Base-by-base conservation (phyloP, 2,329 filamentous ascomycete genomes). In the Xylaria sp. region DNA sequence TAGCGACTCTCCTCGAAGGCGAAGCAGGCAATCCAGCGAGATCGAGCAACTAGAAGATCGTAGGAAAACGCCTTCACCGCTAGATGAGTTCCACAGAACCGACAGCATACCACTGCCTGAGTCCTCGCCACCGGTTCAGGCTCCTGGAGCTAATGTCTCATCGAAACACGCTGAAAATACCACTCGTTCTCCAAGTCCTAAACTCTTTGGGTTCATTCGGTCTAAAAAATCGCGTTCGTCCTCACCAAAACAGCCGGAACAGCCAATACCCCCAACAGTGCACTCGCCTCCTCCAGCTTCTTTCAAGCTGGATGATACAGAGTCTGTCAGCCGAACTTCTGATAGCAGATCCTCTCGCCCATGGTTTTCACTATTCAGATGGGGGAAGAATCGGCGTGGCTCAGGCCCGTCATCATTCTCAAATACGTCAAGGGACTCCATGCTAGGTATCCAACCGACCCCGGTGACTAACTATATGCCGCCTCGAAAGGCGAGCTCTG, bases 351-450 rank as follows among this genome's bases (percentile, higher is more conserved):
- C 78, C 37, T 83, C 81, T 63, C 80, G 78, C 15, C 86, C 91
- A 0, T 92, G 94, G 84, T 88, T 90, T 3, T 90, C 92, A 0
- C 88, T 98, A 44, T 93, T 98, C 81, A 89, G 88, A 75, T 91
- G 91, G 79, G 88, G 88, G 34, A 84, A 88, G 84, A 85, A 84
- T 79, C 84, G 87, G 82, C 80, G 89, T 80, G 77, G 83, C 77
- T 81, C 87, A 78, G 86, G 79, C 2, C 87, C 91, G 3, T 92
- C 93, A 0, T 94, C 94, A n/a, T 96, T 97, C 78, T 94, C 94
- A 4, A 97, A 97, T 76, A 93, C 94, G 0, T 97, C 94, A 1
- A 88, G 94, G 72, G 94, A 97, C 76, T 97, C 94, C 18, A 95
- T 97, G 85, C 71, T 68, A 39, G 76, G 72, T 83, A 89, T 66